Evolutionary conservation across 495 filamentous ascomycete species (phyloP).

Genomic region (Pseudomonodictys pantanalensis): DNA sequence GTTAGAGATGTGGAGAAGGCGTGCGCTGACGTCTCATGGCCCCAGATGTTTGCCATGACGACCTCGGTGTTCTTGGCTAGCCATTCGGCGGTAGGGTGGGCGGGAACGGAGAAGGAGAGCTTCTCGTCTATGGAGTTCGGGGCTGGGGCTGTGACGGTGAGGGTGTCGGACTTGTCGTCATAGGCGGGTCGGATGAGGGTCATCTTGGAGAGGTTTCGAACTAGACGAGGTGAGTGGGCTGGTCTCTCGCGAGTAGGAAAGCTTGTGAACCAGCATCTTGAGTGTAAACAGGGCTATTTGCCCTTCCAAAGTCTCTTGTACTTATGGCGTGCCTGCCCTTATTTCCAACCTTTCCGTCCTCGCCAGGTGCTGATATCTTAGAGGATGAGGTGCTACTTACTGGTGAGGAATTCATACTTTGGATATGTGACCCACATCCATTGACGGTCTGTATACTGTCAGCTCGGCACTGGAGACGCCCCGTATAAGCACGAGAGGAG

Average conservation of each 20-base stretch:
- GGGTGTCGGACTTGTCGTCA: constrained; percentile 24
- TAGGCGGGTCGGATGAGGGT: constrained; percentile 43
- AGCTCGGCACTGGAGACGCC: no score
- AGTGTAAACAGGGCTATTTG: no score
- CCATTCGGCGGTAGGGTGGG: constrained; percentile 40
- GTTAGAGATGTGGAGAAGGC: constrained; percentile 36
- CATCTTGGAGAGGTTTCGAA: constrained; percentile 39
- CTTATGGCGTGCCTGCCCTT: no score
- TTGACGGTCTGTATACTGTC: constrained; percentile 34
- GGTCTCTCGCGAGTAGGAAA: background rate
- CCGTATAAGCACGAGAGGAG: no score
- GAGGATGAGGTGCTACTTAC: no score
- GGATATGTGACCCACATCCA: constrained; percentile 45
- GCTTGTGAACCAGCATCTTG: no score
- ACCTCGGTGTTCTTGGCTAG: constrained; percentile 37
- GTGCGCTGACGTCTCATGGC: constrained; percentile 37
- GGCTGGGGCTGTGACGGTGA: constrained; percentile 25
- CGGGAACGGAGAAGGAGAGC: constrained; percentile 36
- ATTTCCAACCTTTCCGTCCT: no score
- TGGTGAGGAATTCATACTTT: constrained; percentile 43
- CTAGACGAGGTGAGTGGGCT: background rate
- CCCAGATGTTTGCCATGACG: constrained; percentile 41
- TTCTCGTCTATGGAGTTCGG: constrained; percentile 26
- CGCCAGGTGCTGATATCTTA: no score
- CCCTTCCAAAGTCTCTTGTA: no score